A percentile compares a stretch with the other conserved stretches of the same genome.
Evolutionary conservation across 2,329 filamentous ascomycete species (phyloP).

Genomic region (Capronia americana): DNA sequence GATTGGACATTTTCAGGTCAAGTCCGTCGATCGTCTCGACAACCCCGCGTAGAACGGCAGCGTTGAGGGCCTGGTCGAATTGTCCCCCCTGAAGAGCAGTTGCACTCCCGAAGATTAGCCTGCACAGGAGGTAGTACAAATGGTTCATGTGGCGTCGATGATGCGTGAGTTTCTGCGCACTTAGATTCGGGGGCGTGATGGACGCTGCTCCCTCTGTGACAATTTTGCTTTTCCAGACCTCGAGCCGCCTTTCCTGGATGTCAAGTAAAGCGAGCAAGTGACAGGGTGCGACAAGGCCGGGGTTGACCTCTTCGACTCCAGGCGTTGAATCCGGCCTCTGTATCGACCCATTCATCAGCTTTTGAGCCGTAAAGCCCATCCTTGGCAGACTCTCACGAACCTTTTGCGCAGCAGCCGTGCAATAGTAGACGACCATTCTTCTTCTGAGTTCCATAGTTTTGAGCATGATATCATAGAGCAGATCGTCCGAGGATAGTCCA

Average conservation of each 20-base stretch:
- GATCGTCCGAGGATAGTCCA: constrained; percentile 36
- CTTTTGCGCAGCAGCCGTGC: constrained; percentile 24
- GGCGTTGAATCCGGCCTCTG: neutral
- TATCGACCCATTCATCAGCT: constrained; percentile 7
- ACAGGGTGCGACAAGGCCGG: constrained; percentile 31
- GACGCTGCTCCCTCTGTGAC: neutral
- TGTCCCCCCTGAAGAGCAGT: neutral
- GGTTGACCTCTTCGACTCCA: constrained; percentile 22
- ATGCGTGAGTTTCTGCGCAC: neutral
- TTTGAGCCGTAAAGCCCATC: constrained; percentile 1
- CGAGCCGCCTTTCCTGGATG: constrained; percentile 32
- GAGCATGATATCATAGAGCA: constrained; percentile 40
- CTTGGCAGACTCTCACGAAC: constrained; percentile 9
- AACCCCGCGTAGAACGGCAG: neutral
- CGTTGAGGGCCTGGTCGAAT: constrained; percentile 1
- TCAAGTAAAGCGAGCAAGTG: constrained; percentile 34
- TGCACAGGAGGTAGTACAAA: constrained; percentile 27
- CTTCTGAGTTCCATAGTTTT: constrained; percentile 37
- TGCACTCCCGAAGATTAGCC: constrained; percentile 9
- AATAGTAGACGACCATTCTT: constrained; percentile 33
- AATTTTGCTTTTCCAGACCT: constrained; percentile 34
- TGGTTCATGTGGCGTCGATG: constrained; percentile 24
- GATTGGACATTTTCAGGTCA: constrained; percentile 10
- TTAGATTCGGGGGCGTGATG: neutral
- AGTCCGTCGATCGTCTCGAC: neutral